Percentiles rank a stretch among this genome's conserved stretches.
Conservation (phyloP, 257 asterid species). For the Henckelia pumila region DNA sequence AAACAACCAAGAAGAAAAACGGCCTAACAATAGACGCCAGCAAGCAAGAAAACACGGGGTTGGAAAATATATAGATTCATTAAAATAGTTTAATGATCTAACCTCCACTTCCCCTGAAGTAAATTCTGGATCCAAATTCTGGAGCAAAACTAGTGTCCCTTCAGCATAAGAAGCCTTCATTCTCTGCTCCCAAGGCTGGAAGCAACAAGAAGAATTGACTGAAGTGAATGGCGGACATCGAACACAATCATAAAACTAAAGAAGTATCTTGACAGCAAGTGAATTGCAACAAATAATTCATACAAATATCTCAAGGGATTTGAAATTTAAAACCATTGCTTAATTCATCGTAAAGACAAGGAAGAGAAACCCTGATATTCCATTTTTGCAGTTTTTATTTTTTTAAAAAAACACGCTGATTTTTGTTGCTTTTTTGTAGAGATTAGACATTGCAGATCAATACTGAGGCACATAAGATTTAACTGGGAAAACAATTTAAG, state of each 20-base stretch:
- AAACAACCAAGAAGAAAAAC: background rate
- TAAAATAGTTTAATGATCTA: constrained; percentile 18
- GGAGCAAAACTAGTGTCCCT: constrained; percentile 57
- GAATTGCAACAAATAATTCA: background rate
- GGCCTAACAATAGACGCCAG: constrained; percentile 11
- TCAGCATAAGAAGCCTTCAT: constrained; percentile 55
- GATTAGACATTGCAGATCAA: background rate
- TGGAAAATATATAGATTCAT: background rate
- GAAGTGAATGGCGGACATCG: background rate
- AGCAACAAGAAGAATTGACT: constrained; percentile 16
- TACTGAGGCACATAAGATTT: background rate
- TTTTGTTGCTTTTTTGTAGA: background rate
- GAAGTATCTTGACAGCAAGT: constrained; percentile 5
- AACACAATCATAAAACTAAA: constrained; percentile 11
- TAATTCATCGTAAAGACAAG: background rate
- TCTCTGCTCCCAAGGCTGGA: constrained; percentile 69
- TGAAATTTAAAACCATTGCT: constrained; percentile 1
- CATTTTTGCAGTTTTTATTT: too few species aligned
- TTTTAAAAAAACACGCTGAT: background rate
- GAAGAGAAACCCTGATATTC: background rate
- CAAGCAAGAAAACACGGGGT: constrained; percentile 3
- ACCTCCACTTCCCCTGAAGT: constrained; percentile 92
- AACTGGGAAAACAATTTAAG: background rate
- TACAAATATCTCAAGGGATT: background rate
- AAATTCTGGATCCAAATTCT: constrained; percentile 68